A percentile compares a stretch with the other conserved stretches of the same genome.
Conservation (phyloP, 1,284 basidiomycete genomes). For the Cutaneotrichosporon sp. region DNA sequence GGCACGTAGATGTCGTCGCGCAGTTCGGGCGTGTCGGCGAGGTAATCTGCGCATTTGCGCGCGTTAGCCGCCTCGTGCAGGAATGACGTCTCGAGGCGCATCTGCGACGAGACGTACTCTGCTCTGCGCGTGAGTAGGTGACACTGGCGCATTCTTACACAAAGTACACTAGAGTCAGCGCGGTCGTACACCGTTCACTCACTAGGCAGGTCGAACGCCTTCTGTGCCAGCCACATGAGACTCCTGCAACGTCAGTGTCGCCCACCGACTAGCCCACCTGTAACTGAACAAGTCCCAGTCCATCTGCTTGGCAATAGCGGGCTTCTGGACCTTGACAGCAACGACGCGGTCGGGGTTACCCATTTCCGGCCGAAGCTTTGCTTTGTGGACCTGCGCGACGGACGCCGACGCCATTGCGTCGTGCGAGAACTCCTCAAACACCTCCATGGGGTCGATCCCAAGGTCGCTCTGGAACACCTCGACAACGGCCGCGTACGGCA, state of each 20-base stretch:
- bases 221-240: slow-evolving; percentile 43
- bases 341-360: slow-evolving; percentile 51
- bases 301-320: slow-evolving; percentile 74
- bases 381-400: slow-evolving; percentile 82
- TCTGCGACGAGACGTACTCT: slow-evolving; percentile 75
- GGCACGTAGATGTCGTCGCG: slow-evolving; percentile 71
- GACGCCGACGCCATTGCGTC: slow-evolving; percentile 74
- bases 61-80: slow-evolving; percentile 56
- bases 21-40: slow-evolving; percentile 56
- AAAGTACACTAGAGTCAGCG: slow-evolving; percentile 40
- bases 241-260: slow-evolving; percentile 18
- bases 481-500: slow-evolving; percentile 64
- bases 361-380: slow-evolving; percentile 53
- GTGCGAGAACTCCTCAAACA: slow-evolving; percentile 72
- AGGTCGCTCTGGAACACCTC: slow-evolving; percentile 68
- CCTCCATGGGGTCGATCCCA: slow-evolving; percentile 59
- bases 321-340: slow-evolving; percentile 89
- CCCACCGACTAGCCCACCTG: slow-evolving; percentile 21
- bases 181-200: slow-evolving; percentile 12
- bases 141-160: slow-evolving; percentile 24
- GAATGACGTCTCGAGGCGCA: slow-evolving; percentile 76
- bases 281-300: slow-evolving; percentile 65
- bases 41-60: slow-evolving; percentile 39
- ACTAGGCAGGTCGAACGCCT: slow-evolving; percentile 46
- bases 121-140: slow-evolving; percentile 19